Conservation (phyloP, 495 filamentous ascomycete genomes). For the Parmelia sp. region DNA sequence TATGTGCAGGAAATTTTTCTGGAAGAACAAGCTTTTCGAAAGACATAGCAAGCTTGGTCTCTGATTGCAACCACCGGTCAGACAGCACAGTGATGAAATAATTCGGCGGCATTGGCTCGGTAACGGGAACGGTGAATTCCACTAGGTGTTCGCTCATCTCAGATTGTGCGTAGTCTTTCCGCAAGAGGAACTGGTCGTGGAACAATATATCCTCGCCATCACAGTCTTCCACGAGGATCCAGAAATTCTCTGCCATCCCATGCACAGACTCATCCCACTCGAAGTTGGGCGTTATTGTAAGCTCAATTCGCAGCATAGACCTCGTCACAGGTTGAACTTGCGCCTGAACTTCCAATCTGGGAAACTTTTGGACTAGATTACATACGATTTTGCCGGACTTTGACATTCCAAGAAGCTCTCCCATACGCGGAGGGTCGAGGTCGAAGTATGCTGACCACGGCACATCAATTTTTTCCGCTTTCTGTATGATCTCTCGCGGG, state of each 20-base stretch:
- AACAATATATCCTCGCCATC: conserved; percentile 95
- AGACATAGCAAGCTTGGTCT: conserved; percentile 86
- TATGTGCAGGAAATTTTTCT: conserved; percentile 92
- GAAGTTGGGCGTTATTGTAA: conserved; percentile 92
- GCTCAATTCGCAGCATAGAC: conserved; percentile 89
- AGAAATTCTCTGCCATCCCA: conserved; percentile 83
- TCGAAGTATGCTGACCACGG: conserved; percentile 93
- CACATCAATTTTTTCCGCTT: conserved; percentile 90
- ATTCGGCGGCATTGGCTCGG: conserved; percentile 96
- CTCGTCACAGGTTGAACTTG: conserved; percentile 91
- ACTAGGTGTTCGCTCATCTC: conserved; percentile 92
- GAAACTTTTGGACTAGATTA: conserved; percentile 82
- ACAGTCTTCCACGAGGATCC: conserved; percentile 95
- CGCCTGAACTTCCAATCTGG: conserved; percentile 82
- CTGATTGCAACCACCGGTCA: conserved; percentile 96
- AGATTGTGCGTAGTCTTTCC: conserved; percentile 72
- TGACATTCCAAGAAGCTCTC: conserved; percentile 85
- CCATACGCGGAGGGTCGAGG: conserved; percentile 93
- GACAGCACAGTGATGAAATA: conserved; percentile 95
- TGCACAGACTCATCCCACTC: conserved; percentile 91
- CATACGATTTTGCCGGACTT: conserved; percentile 85
- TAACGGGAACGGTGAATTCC: conserved; percentile 93
- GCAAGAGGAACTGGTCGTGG: conserved; percentile 90
- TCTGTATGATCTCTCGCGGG: conserved; percentile 77
- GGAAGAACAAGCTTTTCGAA: conserved; percentile 93